Conservation (phyloP, 2,329 filamentous ascomycete species). For the Aureobasidium uvarum region DNA sequence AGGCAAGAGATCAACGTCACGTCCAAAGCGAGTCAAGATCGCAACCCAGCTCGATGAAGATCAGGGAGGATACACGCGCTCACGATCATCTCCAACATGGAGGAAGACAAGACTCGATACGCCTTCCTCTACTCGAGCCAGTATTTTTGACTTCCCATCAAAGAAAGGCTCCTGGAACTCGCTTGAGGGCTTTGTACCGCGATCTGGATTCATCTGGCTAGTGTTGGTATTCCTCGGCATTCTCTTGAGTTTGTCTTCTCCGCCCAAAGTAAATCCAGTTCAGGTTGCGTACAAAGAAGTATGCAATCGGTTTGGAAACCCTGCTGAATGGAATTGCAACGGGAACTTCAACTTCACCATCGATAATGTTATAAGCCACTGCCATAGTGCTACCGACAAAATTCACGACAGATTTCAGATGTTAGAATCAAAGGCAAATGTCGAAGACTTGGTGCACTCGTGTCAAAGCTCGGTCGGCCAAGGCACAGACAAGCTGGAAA, state of each 20-base stretch:
- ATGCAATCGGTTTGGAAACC: not conserved
- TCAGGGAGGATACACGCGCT: not conserved
- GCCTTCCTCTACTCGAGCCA: not conserved
- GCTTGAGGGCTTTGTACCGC: not conserved
- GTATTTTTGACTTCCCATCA: not conserved
- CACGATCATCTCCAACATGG: not conserved
- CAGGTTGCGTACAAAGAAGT: not conserved
- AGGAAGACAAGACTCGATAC: conserved; percentile 6
- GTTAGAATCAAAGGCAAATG: not conserved
- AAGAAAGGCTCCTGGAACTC: not conserved
- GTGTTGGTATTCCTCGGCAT: conserved; percentile 5
- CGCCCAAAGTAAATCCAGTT: not conserved
- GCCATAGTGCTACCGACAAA: not conserved
- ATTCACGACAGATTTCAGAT: not conserved
- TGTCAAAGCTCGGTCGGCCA: not conserved
- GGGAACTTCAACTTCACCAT: conserved; percentile 8
- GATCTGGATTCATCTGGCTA: not conserved
- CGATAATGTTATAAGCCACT: conserved; percentile 1
- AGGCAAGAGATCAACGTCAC: not conserved
- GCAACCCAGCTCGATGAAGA: not conserved
- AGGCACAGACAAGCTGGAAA: not conserved
- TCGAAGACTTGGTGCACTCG: not conserved
- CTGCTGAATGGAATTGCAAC: not conserved
- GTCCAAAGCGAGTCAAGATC: not conserved
- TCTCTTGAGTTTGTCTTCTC: not conserved